Percentiles rank a stretch among this genome's conserved stretches.
Evolutionary conservation across 805 yeast species (phyloP).

Genomic region (Ogataea trehaloabstinens): DNA sequence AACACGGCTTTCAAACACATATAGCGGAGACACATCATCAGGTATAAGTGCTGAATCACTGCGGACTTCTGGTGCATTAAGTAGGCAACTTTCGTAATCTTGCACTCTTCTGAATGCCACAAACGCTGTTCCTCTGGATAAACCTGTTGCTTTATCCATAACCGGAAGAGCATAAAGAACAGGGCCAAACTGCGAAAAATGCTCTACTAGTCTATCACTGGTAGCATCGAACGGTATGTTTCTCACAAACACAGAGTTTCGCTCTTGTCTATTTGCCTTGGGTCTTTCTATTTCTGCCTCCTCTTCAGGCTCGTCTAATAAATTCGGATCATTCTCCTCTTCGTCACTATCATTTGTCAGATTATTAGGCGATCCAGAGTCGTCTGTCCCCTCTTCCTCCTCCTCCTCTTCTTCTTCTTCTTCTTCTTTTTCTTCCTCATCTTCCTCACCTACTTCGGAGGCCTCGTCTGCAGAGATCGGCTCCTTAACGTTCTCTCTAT

Average conservation of each 20-base stretch:
- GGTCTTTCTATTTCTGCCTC: slow-evolving; percentile 29
- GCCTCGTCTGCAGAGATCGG: slow-evolving; percentile 33
- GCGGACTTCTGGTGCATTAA: slow-evolving; percentile 70
- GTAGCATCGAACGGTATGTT: slow-evolving; percentile 95
- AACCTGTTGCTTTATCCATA: slow-evolving; percentile 76
- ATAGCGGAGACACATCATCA: slow-evolving; percentile 86
- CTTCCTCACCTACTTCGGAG: slow-evolving; percentile 38
- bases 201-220: slow-evolving; percentile 69
- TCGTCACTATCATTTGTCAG: slow-evolving; percentile 27
- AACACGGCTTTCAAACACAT: slow-evolving; percentile 91
- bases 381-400: slow-evolving; percentile 32
- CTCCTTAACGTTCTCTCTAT: slow-evolving; percentile 33
- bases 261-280: slow-evolving; percentile 59
- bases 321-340: slow-evolving; percentile 32
- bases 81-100: slow-evolving; percentile 65
- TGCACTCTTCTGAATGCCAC: slow-evolving; percentile 73
- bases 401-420: slow-evolving; percentile 36
- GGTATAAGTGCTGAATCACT: slow-evolving; percentile 70
- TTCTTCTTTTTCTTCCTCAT: slow-evolving; percentile 35
- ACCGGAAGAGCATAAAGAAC: slow-evolving; percentile 94
- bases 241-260: slow-evolving; percentile 78
- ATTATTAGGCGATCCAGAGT: slow-evolving; percentile 29
- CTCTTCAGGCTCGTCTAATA: slow-evolving; percentile 15
- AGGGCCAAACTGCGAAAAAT: slow-evolving; percentile 79
- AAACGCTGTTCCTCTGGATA: slow-evolving; percentile 93